phyloP scores from a whole-genome alignment of 192 early-diverging fungal genomes.

The Backusella circina region DNA sequence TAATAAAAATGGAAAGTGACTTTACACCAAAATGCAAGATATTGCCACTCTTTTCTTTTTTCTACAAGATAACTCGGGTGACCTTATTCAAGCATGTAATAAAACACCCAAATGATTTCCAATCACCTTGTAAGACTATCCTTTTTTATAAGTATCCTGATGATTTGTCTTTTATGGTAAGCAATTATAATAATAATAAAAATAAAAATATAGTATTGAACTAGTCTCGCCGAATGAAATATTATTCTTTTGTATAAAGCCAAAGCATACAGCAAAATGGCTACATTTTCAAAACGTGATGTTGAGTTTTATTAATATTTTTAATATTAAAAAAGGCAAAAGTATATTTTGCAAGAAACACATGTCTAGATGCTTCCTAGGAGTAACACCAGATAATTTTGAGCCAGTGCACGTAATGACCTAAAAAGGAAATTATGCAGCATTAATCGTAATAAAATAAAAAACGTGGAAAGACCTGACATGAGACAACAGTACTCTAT shows the following conservation, averaged over 20 bases:
- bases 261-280: neutral
- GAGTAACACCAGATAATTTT: neutral
- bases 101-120: neutral
- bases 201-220: neutral
- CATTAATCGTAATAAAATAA: slow-evolving; percentile 3
- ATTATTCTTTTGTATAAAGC: neutral
- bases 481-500: neutral
- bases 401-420: neutral
- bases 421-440: slow-evolving; percentile 5
- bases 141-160: neutral
- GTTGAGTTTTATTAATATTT: neutral
- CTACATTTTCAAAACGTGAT: neutral
- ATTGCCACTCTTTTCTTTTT: no score
- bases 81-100: neutral
- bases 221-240: neutral
- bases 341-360: neutral
- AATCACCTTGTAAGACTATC: neutral
- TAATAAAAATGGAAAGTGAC: neutral
- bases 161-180: neutral
- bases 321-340: neutral
- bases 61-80: neutral
- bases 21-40: neutral
- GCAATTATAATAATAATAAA: neutral
- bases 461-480: neutral
- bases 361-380: neutral